Conservation (phyloP, 805 yeast species). For the Spathaspora sp. region DNA sequence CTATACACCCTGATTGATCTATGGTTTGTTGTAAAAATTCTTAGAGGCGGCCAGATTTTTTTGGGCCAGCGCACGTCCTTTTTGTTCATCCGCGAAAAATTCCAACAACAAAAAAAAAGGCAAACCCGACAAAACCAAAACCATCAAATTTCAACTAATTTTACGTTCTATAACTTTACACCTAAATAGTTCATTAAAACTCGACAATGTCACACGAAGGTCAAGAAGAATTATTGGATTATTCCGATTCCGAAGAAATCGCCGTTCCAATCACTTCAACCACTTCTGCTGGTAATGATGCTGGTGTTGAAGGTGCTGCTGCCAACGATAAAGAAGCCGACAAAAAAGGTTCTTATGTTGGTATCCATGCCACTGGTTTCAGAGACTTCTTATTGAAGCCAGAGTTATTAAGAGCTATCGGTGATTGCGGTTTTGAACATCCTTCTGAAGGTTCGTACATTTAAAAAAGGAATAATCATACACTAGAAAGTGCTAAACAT, state of each 20-base stretch:
- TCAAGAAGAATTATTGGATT: conserved; percentile 98
- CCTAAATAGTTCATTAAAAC: neutral
- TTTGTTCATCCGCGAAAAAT: neutral
- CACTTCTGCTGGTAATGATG: conserved; percentile 45
- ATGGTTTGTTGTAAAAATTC: too few relatives aligned
- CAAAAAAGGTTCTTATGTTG: conserved; percentile 96
- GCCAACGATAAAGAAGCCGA: conserved; percentile 58
- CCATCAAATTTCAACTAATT: neutral
- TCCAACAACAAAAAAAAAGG: neutral
- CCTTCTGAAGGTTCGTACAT: conserved; percentile 92
- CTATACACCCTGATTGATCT: too few relatives aligned
- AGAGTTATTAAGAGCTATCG: conserved; percentile 94
- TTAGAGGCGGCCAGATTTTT: neutral
- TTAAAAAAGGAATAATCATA: neutral
- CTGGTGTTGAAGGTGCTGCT: conserved; percentile 32
- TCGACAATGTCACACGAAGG: conserved; percentile 82
- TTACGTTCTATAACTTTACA: neutral
- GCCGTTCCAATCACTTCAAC: conserved; percentile 54
- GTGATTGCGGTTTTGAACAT: conserved; percentile 99
- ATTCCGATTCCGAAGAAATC: conserved; percentile 97
- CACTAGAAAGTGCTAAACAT: neutral
- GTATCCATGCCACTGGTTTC: conserved; percentile 97
- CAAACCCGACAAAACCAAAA: neutral
- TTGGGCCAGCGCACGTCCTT: neutral
- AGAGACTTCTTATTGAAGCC: conserved; percentile 96